Base-by-base conservation (phyloP, 2,329 filamentous ascomycete species). In the Cytospora schulzeri region DNA sequence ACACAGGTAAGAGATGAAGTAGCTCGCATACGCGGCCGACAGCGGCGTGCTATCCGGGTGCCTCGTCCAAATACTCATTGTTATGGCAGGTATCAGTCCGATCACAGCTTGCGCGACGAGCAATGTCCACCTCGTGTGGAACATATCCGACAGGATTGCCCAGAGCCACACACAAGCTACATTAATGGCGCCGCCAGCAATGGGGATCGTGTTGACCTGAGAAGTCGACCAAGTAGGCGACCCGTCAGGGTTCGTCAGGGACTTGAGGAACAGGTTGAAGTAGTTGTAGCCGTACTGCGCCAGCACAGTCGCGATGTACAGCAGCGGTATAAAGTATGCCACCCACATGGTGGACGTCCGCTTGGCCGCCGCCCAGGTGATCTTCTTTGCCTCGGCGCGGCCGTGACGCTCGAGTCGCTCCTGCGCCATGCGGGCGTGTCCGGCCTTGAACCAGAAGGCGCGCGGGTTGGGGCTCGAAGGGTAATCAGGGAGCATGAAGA, bases 41-140 rank as follows among this genome's bases (percentile, higher is more conserved):
- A 84, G 60, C 0, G 80, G 74, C 1, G 80, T 78, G 0, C 73
- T 71, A 2, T 69, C 68, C 0, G 81, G 81, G 31, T 81, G 75
- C 1, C 76, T 70, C 0, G 82, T 84, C 82, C 82, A 84, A n/a
- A 83, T 72, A 26, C 76, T 81, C 80, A 85, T 83, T n/a, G 79
- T 80, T 33, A 83, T 81, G 61, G 76, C 78, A 1, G 79, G 78
- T 3, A 83, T 73, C 3, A 83, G 71, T 1, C 78, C 81, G 57
- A 85, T 81, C 2, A 78, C 58, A 22, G 76, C 76, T 71, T 85
- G 82, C 2, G 73, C 69, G 8, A 85, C 73, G 33, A 85, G 80
- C 7, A 85, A 73, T 0, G 77, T 78, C 82, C 82, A 85, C 26
- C 83, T 73, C 0, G 81, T 83, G 45, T 76, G 76, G 1, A 85